Evolutionary conservation across 805 yeast species (phyloP), one percentile per base, ranked within the genome.

Genomic region (Kockiozyma suomiensis): DNA sequence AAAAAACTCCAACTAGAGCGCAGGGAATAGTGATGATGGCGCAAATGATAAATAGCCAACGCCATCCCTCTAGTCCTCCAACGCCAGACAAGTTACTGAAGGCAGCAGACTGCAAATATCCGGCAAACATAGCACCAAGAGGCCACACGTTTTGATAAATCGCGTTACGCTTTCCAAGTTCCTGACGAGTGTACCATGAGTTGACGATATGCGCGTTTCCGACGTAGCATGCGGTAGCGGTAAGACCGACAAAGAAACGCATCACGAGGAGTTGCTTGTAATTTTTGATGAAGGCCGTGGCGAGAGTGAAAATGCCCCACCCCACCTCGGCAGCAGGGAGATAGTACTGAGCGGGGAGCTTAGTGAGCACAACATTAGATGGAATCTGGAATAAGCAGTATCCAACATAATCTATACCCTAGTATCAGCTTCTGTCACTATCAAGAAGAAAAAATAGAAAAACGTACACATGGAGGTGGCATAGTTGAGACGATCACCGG

Each of bases 41-140:
- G 70, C 85, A 88, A 62, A 86, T 78, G 46, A 87, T 81, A 68
- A 84, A 86, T 67, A 84, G 81, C 90, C 90, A 87, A 75, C 85
- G 78, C 90, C 90, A 87, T 13, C 88, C 84, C 6, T 77, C 78
- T 13, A 82, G 72, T 0, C 90, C 90, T 47, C 71, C 68, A 8
- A 69, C 73, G 35, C 86, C 88, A 56, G 77, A 72, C 64, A 86
- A 70, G 43, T 72, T 68, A 23, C 76, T 67, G 58, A 74, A 79
- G 25, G 85, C 79, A 7, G 85, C 82, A n/a, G 86, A 81, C 65
- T 85, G 86, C 45, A 86, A 74, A 61, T 83, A 81, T 47, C 89
- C 87, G 1, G 87, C 78, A 19, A 87, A 83, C 63, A 85, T 75
- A 23, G 80, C 74, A 38, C 88, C 91, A 33, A 87, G 74, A 61